phyloP scores from a whole-genome alignment of 352 stramenopile species.

The Blastocystis sp. region DNA sequence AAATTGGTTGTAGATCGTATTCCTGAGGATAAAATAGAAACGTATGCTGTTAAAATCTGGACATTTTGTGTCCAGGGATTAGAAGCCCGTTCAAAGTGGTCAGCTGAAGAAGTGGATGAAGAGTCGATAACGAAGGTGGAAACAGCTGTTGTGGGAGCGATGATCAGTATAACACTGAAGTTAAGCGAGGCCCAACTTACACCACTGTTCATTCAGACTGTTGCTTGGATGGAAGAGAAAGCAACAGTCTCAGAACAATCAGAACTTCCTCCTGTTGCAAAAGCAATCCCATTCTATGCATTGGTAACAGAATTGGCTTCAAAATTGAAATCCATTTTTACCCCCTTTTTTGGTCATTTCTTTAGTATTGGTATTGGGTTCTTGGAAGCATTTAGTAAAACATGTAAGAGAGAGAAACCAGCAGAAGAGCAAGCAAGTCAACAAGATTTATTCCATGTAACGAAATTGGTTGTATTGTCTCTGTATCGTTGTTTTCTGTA shows the following conservation, averaged over 20 bases:
- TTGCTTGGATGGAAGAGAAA: conserved; percentile 59
- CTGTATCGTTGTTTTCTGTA: conserved; percentile 52
- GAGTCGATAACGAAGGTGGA: background rate
- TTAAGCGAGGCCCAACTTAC: conserved; percentile 50
- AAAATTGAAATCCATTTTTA: conserved; percentile 58
- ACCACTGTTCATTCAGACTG: conserved; percentile 31
- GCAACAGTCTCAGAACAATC: background rate
- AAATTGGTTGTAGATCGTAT: conserved; percentile 30
- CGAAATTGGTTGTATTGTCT: conserved; percentile 32
- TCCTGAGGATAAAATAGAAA: background rate
- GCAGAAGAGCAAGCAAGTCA: background rate
- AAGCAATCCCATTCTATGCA: conserved; percentile 39
- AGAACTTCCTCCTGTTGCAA: conserved; percentile 3
- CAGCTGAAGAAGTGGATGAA: background rate
- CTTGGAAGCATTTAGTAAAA: conserved; percentile 8
- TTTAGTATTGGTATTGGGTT: background rate
- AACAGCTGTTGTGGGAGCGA: background rate
- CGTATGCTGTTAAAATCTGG: background rate
- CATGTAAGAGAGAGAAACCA: background rate
- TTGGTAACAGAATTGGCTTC: conserved; percentile 1
- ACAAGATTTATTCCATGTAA: background rate
- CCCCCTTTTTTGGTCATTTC: conserved; percentile 40
- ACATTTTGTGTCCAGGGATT: conserved; percentile 43
- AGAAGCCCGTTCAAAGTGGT: conserved; percentile 1
- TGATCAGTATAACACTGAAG: conserved; percentile 44